Percentiles rank a stretch among this genome's conserved stretches.
phyloP scores from a whole-genome alignment of 192 early-diverging fungal species.

The Lobosporangium transversale region DNA sequence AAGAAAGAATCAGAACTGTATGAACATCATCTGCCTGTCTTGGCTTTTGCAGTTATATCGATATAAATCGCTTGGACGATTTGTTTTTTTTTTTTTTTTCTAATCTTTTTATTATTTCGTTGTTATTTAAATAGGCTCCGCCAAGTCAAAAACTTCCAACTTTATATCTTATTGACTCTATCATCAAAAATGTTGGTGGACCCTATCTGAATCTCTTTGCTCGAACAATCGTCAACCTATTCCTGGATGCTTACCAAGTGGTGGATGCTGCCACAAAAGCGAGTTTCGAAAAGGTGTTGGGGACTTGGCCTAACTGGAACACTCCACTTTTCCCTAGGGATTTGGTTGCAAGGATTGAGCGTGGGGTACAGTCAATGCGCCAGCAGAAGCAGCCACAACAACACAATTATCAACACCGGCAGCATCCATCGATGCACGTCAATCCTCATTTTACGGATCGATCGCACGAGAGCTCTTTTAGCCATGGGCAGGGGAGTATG shows the following conservation, averaged over 20 bases:
- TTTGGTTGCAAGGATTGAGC: conserved; percentile 62
- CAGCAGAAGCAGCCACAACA: conserved; percentile 39
- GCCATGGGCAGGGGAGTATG: conserved; percentile 17
- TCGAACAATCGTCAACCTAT: conserved; percentile 75
- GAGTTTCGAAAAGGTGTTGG: conserved; percentile 80
- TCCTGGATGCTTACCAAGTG: conserved; percentile 77
- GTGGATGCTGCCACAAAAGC: conserved; percentile 72
- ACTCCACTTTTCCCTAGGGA: conserved; percentile 67
- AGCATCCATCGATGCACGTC: conserved; percentile 59
- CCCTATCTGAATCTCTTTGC: conserved; percentile 79
- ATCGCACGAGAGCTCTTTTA: conserved; percentile 4
- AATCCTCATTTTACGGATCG: conserved; percentile 61
- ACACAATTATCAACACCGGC: too few relatives aligned
- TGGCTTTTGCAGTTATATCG: too few relatives aligned
- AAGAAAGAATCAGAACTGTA: conserved; percentile 62
- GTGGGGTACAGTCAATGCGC: conserved; percentile 52
- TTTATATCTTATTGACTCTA: conserved; percentile 95
- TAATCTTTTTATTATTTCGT: background rate
- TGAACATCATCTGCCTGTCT: conserved; percentile 12
- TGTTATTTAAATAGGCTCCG: conserved; percentile 64
- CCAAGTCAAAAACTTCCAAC: conserved; percentile 85
- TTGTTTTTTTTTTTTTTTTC: background rate
- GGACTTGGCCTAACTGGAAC: conserved; percentile 81
- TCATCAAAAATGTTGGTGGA: conserved; percentile 92
- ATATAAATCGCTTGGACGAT: too few relatives aligned